Evolutionary conservation across 23 red algal genomes (phyloP).

Genomic region (Gracilaria domingensis): DNA sequence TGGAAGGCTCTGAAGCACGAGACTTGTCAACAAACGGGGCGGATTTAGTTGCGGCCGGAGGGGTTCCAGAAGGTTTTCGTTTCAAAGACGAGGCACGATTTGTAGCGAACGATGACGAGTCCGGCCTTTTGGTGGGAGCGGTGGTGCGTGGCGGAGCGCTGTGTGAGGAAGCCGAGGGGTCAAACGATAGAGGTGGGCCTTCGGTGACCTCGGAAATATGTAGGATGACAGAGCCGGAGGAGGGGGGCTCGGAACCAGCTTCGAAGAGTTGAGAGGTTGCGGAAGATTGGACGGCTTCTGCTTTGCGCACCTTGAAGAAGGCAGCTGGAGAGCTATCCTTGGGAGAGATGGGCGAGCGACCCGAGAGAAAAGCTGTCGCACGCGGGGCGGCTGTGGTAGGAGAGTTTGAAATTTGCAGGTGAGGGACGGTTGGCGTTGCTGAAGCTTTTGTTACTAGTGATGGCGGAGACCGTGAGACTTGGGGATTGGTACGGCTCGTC

Average conservation of each 20-base stretch:
- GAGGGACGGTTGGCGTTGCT: not conserved
- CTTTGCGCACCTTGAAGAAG: not conserved
- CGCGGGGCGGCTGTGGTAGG: not conserved
- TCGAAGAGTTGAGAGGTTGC: slow-evolving; percentile 1
- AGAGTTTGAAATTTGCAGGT: not conserved
- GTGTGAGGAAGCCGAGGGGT: not conserved
- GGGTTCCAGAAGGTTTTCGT: not conserved
- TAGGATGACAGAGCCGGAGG: not conserved
- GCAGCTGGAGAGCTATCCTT: not conserved
- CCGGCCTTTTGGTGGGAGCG: not conserved
- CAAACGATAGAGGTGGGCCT: slow-evolving; percentile 6
- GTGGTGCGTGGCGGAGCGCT: not conserved
- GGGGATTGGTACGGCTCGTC: not conserved
- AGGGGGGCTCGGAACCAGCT: not conserved
- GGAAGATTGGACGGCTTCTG: not conserved
- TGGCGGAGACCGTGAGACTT: not conserved
- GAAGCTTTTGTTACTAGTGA: not conserved
- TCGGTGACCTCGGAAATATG: not conserved
- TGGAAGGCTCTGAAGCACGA: not conserved
- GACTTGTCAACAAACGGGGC: not conserved
- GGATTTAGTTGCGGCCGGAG: not conserved
- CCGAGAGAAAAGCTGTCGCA: not conserved
- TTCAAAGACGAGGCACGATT: not conserved
- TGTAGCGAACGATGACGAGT: not conserved
- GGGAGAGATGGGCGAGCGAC: not conserved